Base-by-base conservation (phyloP, 257 asterid species). In the Verbena officinalis region DNA sequence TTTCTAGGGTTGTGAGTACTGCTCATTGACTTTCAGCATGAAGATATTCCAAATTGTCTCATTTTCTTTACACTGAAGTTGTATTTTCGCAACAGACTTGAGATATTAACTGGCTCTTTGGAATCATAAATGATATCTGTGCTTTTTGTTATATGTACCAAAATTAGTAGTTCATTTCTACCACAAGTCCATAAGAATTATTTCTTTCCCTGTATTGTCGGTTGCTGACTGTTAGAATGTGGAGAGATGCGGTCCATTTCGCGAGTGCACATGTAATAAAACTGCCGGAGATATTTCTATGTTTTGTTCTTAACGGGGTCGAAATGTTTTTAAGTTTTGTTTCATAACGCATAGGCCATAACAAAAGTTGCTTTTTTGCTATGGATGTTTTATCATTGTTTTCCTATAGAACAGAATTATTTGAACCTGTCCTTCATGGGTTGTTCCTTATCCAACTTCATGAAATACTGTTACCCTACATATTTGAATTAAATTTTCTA, bases 1-100 rank as follows among this genome's bases (percentile, higher is more conserved):
- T 75, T 78, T 75, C 51, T 82, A 80, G 89, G 89, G 73, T 78
- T 85, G 86, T 83, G 84, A 83, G 58, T 71, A 75, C 71, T 68
- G 75, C 80, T 73, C 75, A 71, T 68, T 55, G 65, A 66, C 33
- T 59, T 79, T 70, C 51, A 60, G 77, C 61, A 46, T 62, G 84
- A 77, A 75, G 83, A 82, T 71, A 46, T 65, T 71, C 66, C 48
- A 51, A 70, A 38, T 42, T 56, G 10, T 54, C 52, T 36, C 36
- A 5, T 54, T 59, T 55, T 53, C 62, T 63, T 66, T 67, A 52
- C 42, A 55, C 52, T 45, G 50, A 40, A 65, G 68, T 46, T 72
- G 71, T 69, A 58, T 36, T 62, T 33, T 72, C 33, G n/a, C 48
- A 9, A 19, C 36, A 62, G 59, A 55, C 73, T 54, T 14, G 12